Evolutionary conservation across 768 basidiomycete genomes (phyloP), one percentile per base, ranked within the genome.

Genomic region (Collybia mongolica): DNA sequence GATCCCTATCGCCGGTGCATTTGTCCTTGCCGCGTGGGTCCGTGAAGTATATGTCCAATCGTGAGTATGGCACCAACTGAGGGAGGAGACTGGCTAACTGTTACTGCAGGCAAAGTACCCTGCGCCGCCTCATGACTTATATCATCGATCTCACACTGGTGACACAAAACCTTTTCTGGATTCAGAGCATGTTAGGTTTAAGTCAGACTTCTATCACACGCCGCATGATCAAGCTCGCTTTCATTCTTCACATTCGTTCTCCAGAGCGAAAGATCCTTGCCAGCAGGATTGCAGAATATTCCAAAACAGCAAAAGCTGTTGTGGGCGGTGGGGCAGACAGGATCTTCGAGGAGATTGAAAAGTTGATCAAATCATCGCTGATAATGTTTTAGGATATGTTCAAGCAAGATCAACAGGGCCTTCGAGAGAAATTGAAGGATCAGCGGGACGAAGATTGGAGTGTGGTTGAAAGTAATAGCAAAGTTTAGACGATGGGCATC

Each of bases 81-180:
- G 44, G 19, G 23, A 17, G 11, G 20, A 39, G 12, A 18, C 23
- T 7, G 17, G 17, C 36, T 45, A 38, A 19, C 15, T 6, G 14
- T 43, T 20, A 29, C 14, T 28, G 26, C 39, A 62, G 61, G 14
- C n/a, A 48, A 2, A 32, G 35, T 14, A 49, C 51, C 2, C 23
- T 61, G n/a, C n/a, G 47, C 18, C 50, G 49, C 23, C 48, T 60
- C 20, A 62, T 62, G 59, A 50, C 44, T 1, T 60, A 57, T 19
- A 57, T 62, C 22, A 46, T 62, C 22, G 58, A 62, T 28, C 51
- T 62, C 2, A 60, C 56, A 1, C 36, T 62, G 3, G 51, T 62
- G 9, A 32, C 60, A 29, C 54, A 62, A 35, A 53, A 56, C 5
- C 40, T 62, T 1, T 62, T 62, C 49, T 60, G 52, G 54, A 23